Evolutionary conservation across 805 yeast genomes (phyloP).

Genomic region (Aciculoconidium aculeatum): DNA sequence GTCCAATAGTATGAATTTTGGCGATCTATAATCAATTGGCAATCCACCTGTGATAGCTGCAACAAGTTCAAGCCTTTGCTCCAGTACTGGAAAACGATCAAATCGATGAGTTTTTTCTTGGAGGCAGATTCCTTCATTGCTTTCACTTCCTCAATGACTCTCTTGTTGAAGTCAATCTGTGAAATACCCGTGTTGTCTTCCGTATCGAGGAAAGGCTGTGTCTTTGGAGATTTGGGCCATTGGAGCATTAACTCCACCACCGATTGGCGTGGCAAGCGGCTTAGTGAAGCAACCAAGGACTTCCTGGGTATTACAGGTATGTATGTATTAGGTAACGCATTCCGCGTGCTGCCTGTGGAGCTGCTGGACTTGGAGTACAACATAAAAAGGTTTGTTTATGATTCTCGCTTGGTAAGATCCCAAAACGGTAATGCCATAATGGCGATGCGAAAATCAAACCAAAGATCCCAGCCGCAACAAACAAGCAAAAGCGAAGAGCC

Average conservation of each 20-base stretch:
- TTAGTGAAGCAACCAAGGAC: conserved; percentile 16
- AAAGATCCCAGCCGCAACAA: too few species aligned
- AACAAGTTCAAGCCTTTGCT: conserved; percentile 52
- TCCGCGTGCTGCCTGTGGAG: too few species aligned
- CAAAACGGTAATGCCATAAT: too few species aligned
- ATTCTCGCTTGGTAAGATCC: too few species aligned
- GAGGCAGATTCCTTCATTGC: conserved; percentile 12
- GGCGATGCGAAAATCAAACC: too few species aligned
- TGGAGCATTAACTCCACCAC: conserved; percentile 24
- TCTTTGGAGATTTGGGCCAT: conserved; percentile 29
- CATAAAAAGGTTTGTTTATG: too few species aligned
- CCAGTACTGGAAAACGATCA: conserved; percentile 47
- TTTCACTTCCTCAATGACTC: conserved; percentile 14
- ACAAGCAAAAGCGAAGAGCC: too few species aligned
- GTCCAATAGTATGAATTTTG: conserved; percentile 45
- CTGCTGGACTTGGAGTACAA: too few species aligned
- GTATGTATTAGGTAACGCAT: conserved; percentile 35
- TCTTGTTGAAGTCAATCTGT: conserved; percentile 18
- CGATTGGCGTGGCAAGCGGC: conserved; percentile 26
- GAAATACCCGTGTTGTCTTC: conserved; percentile 5
- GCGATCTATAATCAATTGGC: conserved; percentile 56
- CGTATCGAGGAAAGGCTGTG: conserved; percentile 16
- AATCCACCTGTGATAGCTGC: conserved; percentile 68
- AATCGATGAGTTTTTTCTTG: conserved; percentile 35
- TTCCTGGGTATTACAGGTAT: conserved; percentile 25